Conservation (phyloP, 805 yeast genomes). For the Schwanniomyces polymorphus region DNA sequence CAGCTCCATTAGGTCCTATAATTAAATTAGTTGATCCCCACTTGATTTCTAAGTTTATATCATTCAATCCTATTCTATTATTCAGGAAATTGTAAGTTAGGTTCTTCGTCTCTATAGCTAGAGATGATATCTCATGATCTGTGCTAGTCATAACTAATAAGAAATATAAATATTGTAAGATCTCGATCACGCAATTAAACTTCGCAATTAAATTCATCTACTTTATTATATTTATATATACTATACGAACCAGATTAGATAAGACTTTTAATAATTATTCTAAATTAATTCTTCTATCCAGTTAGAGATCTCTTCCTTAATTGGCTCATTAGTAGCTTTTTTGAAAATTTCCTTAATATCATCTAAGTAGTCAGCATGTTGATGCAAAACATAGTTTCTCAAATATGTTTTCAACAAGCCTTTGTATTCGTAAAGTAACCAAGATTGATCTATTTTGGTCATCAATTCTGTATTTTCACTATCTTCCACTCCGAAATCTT, state of each 20-base stretch:
- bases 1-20: constrained; percentile 97
- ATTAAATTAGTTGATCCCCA: constrained; percentile 75
- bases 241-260: neutral
- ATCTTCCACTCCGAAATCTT: constrained; percentile 26
- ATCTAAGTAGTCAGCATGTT: constrained; percentile 10
- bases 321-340: constrained; percentile 17
- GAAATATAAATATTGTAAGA: neutral
- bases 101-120: constrained; percentile 61
- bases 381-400: constrained; percentile 25
- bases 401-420: constrained; percentile 41
- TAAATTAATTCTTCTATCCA: constrained; percentile 18
- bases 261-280: neutral
- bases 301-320: constrained; percentile 17
- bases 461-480: constrained; percentile 20
- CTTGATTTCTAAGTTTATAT: constrained; percentile 61
- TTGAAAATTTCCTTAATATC: constrained; percentile 16
- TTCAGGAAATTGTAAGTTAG: constrained; percentile 67
- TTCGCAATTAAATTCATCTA: neutral
- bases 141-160: neutral
- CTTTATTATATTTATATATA: neutral
- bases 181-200: neutral
- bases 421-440: constrained; percentile 43
- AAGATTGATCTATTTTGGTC: constrained; percentile 31
- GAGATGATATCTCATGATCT: constrained; percentile 7
- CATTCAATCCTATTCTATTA: constrained; percentile 63